A percentile compares a stretch with the other conserved stretches of the same genome.
These are phyloP conservation scores for Cydonia oblonga DNA, from an alignment of 331 rosid species.

Conservation along the genomic window DNA sequence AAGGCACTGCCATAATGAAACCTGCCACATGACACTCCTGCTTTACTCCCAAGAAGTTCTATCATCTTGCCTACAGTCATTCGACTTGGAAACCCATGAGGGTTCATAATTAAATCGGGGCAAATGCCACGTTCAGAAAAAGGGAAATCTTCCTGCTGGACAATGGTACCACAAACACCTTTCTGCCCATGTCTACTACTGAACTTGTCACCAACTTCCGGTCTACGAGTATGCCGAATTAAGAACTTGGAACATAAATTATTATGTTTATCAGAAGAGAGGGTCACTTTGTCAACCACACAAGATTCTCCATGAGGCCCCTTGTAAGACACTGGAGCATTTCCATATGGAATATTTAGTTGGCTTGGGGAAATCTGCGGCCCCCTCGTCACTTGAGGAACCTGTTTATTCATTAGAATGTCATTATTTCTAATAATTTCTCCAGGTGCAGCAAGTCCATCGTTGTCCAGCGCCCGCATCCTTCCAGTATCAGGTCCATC, in stretches of 20 bases:
- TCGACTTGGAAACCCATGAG: conserved; percentile 99
- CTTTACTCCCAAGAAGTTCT: conserved; percentile 96
- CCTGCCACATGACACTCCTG: conserved; percentile 94
- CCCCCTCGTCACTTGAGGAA: conserved; percentile 46
- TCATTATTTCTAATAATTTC: conserved; percentile 61
- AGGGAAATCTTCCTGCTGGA: conserved; percentile 93
- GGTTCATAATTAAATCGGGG: conserved; percentile 95
- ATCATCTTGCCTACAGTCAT: conserved; percentile 99
- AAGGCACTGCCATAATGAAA: conserved; percentile 98
- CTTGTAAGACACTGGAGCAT: conserved; percentile 20
- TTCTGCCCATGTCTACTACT: conserved; percentile 99
- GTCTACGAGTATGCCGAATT: conserved; percentile 88
- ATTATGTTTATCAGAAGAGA: conserved; percentile 56
- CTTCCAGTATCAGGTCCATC: conserved; percentile 24
- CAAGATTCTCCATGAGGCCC: conserved; percentile 69
- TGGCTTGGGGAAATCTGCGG: not conserved
- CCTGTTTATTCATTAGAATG: conserved; percentile 57
- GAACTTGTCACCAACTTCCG: conserved; percentile 98
- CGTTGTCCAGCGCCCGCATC: conserved; percentile 79
- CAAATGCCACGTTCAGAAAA: conserved; percentile 96
- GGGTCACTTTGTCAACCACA: conserved; percentile 83
- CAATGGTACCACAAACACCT: conserved; percentile 95
- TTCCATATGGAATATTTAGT: not conserved
- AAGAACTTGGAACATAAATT: conserved; percentile 61
- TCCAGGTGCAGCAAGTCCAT: conserved; percentile 94